Conservation (phyloP, 805 yeast species). For the Cyberlindnera mrakii region DNA sequence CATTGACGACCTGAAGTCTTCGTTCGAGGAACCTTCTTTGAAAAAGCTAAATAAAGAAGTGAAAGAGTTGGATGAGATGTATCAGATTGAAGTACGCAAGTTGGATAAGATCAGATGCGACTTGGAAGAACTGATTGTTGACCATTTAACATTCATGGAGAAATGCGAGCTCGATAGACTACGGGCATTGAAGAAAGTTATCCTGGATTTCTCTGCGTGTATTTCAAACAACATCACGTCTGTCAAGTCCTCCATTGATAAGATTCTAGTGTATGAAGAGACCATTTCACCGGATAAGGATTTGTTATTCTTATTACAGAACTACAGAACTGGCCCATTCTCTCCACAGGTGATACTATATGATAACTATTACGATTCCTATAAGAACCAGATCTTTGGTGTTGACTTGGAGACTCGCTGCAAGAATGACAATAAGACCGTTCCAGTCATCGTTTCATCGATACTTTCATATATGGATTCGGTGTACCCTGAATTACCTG, state of each 20-base stretch:
- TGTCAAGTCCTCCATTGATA: slow-evolving; percentile 54
- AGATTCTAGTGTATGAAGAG: slow-evolving; percentile 59
- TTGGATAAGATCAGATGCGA: slow-evolving; percentile 66
- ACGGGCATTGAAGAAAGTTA: slow-evolving; percentile 68
- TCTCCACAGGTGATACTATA: slow-evolving; percentile 66
- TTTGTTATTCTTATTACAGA: slow-evolving; percentile 56
- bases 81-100: slow-evolving; percentile 46
- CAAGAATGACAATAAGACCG: slow-evolving; percentile 63
- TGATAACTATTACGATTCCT: slow-evolving; percentile 73
- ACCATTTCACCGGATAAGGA: slow-evolving; percentile 67
- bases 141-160: slow-evolving; percentile 72
- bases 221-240: slow-evolving; percentile 54
- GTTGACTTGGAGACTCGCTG: slow-evolving; percentile 68
- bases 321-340: slow-evolving; percentile 68
- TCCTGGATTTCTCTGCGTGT: slow-evolving; percentile 64
- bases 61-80: slow-evolving; percentile 47
- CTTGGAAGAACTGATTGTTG: slow-evolving; percentile 66
- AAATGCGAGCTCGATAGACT: slow-evolving; percentile 76
- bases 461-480: slow-evolving; percentile 62
- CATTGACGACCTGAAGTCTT: slow-evolving; percentile 21
- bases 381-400: slow-evolving; percentile 69
- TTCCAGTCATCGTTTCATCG: slow-evolving; percentile 61
- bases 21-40: slow-evolving; percentile 44
- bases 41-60: slow-evolving; percentile 53
- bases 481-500: slow-evolving; percentile 59